Evolutionary conservation across 169 alveolate species (phyloP), one percentile per base, ranked within the genome.

Genomic region (Plasmodium cynomolgi): DNA sequence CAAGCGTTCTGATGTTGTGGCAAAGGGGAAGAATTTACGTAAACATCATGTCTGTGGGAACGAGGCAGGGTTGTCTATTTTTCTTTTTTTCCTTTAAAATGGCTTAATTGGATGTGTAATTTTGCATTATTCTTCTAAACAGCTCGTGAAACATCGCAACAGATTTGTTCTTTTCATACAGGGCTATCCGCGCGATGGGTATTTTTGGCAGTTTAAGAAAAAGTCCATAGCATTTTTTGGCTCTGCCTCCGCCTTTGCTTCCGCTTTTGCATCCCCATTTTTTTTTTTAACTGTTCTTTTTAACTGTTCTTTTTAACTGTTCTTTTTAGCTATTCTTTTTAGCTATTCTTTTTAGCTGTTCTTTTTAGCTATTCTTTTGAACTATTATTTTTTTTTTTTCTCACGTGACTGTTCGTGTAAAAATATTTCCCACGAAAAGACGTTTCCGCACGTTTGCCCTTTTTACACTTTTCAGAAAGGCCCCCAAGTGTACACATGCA

Each of bases 141-240:
- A 41, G 13, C 34, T 90, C 37, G 54, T 58, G 44, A 39, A 81
- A 39, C 47, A 90, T 68, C 23, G 77, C 79, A 84, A 90, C 84
- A 90, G 81, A 90, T 50, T 90, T 90, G 73, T 90, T 90, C 94
- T 90, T 26, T 41, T 26, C 29, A 90, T 90, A 29, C 73, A 79
- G 47, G 31, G 71, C 39, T 74, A 44, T 29, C 41, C 39, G 82
- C 39, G 54, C 72, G 56, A 62, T 58, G 50, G 72, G 77, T 68
- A 90, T 80, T 68, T 62, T 56, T 83, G 41, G 58, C 37, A 80
- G 71, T 71, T 75, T 34, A 79, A 26, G 82, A 37, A 90, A 79
- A n/a, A 80, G 54, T 50, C 23, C 62, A 50, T 26, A 44, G 58
- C 62, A 50, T 17, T 50, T 50, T 50, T 11, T 50, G 23, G 62